Evolutionary conservation across 106 monocot species (phyloP).

Genomic region (Hemerocallis citrina): DNA sequence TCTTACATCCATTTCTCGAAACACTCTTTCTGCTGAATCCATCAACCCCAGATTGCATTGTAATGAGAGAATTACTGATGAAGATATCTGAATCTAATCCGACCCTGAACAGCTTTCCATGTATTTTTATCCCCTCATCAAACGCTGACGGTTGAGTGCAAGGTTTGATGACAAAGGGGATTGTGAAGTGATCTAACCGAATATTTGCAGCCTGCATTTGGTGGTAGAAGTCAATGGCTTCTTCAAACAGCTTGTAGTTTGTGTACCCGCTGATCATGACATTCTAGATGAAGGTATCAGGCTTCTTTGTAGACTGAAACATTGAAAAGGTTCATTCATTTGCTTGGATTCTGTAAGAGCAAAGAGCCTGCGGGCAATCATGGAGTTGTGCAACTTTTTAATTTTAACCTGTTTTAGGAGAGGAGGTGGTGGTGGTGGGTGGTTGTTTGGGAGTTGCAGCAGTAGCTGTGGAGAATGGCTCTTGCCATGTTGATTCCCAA

Average conservation of each 20-base stretch:
- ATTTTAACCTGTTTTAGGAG: slow-evolving; percentile 1
- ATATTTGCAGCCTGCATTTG: slow-evolving; percentile 35
- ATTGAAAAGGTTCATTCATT: slow-evolving; percentile 24
- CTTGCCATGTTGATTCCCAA: slow-evolving; percentile 7
- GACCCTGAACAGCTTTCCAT: slow-evolving; percentile 44
- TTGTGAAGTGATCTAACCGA: slow-evolving; percentile 54
- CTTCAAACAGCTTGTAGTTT: slow-evolving; percentile 18
- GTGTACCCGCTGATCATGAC: slow-evolving; percentile 61
- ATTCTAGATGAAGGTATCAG: slow-evolving; percentile 53
- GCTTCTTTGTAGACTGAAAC: slow-evolving; percentile 26
- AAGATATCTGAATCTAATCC: slow-evolving; percentile 60
- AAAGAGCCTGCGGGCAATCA: slow-evolving; percentile 16
- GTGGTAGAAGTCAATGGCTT: slow-evolving; percentile 46
- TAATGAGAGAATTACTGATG: slow-evolving; percentile 66
- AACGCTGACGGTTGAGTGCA: slow-evolving; percentile 13
- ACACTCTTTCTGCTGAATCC: slow-evolving; percentile 48
- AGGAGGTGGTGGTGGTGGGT: background rate
- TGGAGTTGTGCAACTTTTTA: slow-evolving; percentile 10
- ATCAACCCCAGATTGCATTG: slow-evolving; percentile 45
- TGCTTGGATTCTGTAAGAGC: slow-evolving; percentile 17
- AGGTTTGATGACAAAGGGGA: slow-evolving; percentile 71
- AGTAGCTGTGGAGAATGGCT: slow-evolving; percentile 15
- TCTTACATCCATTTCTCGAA: too few relatives aligned
- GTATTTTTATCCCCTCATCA: slow-evolving; percentile 32
- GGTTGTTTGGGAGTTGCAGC: slow-evolving; percentile 21